Percentiles rank a stretch among this genome's conserved stretches.
Evolutionary conservation across 163 green algal species (phyloP).

Genomic region (Scenedesmus sp.): DNA sequence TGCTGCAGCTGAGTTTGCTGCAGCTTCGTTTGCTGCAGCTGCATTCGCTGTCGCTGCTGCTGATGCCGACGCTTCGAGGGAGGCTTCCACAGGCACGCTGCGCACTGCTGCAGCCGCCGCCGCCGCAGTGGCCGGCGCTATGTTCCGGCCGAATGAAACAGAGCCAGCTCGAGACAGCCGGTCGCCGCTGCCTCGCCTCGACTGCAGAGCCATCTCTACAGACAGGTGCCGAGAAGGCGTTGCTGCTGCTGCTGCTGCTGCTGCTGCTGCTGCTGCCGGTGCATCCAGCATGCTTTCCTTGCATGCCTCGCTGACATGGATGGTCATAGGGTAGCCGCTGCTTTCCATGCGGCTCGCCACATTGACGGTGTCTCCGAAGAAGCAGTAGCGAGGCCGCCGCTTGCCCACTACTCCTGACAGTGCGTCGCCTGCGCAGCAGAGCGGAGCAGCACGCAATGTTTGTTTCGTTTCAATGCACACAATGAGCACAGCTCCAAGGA

Average conservation of each 20-base stretch:
- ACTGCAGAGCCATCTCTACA: not conserved
- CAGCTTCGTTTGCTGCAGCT: not conserved
- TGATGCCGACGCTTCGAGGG: not conserved
- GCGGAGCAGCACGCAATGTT: not conserved
- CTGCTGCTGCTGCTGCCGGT: not conserved
- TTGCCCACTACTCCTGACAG: conserved; percentile 65
- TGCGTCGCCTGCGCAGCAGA: conserved; percentile 21
- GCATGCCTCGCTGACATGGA: conserved; percentile 23
- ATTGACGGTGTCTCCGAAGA: conserved; percentile 57
- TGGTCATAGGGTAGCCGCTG: not conserved
- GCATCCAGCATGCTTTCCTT: conserved; percentile 6
- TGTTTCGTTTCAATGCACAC: too few relatives aligned
- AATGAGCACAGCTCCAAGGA: too few relatives aligned
- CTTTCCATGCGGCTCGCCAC: conserved; percentile 53
- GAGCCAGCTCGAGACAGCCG: not conserved
- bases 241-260: not conserved
- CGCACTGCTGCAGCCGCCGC: not conserved
- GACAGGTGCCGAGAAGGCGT: not conserved
- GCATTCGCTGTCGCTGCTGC: not conserved
- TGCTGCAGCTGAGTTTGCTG: not conserved
- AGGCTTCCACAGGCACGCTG: not conserved
- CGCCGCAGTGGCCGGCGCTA: not conserved
- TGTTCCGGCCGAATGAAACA: not conserved
- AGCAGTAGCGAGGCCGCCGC: conserved; percentile 57
- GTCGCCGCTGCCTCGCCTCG: not conserved